A percentile compares a stretch with the other conserved stretches of the same genome.
Conservation (phyloP, 2,329 filamentous ascomycete genomes). For the Calonectria naviculata region DNA sequence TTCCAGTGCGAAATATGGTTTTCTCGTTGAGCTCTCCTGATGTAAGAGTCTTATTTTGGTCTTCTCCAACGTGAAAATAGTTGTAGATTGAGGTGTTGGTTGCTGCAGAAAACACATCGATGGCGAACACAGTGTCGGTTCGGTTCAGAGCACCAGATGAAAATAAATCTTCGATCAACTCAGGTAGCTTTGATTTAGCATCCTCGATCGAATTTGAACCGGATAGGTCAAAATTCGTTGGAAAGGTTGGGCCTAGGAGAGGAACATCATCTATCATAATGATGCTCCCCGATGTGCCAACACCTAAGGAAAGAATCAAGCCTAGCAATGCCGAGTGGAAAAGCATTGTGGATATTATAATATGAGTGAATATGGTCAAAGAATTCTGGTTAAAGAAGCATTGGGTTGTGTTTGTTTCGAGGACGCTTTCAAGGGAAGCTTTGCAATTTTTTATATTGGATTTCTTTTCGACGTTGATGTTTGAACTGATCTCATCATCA, state of each 20-base stretch:
- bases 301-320: not conserved
- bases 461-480: not conserved
- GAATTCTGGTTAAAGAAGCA: no score
- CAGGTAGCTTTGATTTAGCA: conserved; percentile 26
- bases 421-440: not conserved
- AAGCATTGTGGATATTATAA: no score
- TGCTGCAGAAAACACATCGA: conserved; percentile 40
- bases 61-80: conserved; percentile 32
- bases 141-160: conserved; percentile 11
- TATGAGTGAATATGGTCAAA: no score
- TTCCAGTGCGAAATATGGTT: conserved; percentile 25
- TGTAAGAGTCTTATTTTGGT: conserved; percentile 25
- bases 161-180: conserved; percentile 22
- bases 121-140: conserved; percentile 29
- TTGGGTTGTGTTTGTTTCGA: no score
- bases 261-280: conserved; percentile 26
- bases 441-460: not conserved
- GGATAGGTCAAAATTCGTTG: conserved; percentile 32
- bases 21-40: conserved; percentile 26
- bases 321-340: not conserved
- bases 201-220: conserved; percentile 9
- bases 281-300: not conserved
- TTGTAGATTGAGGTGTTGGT: conserved; percentile 39
- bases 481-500: not conserved
- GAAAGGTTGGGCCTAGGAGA: conserved; percentile 35